A percentile compares a stretch with the other conserved stretches of the same genome.
Evolutionary conservation across 1,139 yeast genomes (phyloP).

Genomic region (Kodamaea plutei): DNA sequence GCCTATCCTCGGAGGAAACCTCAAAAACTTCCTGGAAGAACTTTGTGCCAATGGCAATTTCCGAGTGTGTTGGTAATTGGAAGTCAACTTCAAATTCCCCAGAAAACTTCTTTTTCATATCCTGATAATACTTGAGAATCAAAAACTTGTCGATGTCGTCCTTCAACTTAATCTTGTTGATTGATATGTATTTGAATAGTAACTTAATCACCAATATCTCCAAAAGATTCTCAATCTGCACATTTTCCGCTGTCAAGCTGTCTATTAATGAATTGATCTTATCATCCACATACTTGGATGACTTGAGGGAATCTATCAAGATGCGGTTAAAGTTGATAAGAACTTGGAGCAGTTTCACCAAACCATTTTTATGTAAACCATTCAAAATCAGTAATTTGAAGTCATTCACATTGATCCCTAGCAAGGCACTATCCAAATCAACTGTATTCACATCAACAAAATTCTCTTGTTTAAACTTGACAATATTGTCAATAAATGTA

Average conservation of each 20-base stretch:
- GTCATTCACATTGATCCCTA: neutral
- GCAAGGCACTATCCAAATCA: conserved; percentile 2
- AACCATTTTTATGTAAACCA: conserved; percentile 21
- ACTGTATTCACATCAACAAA: conserved; percentile 9
- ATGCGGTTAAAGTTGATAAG: conserved; percentile 25
- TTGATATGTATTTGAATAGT: conserved; percentile 14
- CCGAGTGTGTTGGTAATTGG: conserved; percentile 16
- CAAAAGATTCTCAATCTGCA: conserved; percentile 14
- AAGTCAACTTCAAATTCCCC: conserved; percentile 4
- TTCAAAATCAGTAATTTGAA: conserved; percentile 13
- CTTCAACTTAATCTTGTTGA: conserved; percentile 1
- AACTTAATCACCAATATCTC: conserved; percentile 16
- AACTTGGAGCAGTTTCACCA: conserved; percentile 23
- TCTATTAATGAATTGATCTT: conserved; percentile 3
- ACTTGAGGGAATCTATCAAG: conserved; percentile 17
- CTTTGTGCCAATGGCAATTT: conserved; percentile 23
- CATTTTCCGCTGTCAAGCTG: conserved; percentile 14
- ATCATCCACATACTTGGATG: conserved; percentile 4
- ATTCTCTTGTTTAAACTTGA: conserved; percentile 16
- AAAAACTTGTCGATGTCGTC: conserved; percentile 27
- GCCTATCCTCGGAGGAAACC: conserved; percentile 12
- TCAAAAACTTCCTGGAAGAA: conserved; percentile 27
- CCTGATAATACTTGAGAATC: conserved; percentile 19
- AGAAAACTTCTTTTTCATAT: conserved; percentile 7
- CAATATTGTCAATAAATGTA: conserved; percentile 17